Base-by-base conservation (phyloP, 805 yeast genomes). In the Pichia ethanolica region DNA sequence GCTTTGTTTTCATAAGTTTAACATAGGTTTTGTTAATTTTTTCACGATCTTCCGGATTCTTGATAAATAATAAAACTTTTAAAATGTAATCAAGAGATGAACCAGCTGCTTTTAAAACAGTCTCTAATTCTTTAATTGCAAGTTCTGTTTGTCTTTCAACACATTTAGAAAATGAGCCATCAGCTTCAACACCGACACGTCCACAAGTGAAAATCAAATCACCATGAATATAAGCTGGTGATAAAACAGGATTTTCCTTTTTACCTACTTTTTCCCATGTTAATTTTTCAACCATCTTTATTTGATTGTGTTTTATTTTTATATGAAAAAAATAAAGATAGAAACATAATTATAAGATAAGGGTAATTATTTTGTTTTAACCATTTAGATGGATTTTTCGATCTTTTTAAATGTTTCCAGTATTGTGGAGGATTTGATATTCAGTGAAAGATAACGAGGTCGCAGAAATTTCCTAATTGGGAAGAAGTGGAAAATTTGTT, bases 31-130 rank as follows among this genome's bases (percentile, higher is more conserved):
- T 58, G 62, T 78, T 78, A 55, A 78, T 68, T 28, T 56, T 61
- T 6, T 69, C 59, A 14, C 74, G 71, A 54, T 74, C 71, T 33
- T 65, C 60, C 28, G 71, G 66, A 53, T 77, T 69, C 28, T 69
- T 63, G 46, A 79, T 70, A 59, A 78, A 77, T 52, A 77, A 65
- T 46, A 75, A 59, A 0, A 77, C 79, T 60, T 79, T 79, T 56
- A 77, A 58, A 7, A 74, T 75, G 46, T 68, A 68, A 46, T 71
- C 77, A 9, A 71, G 39, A 5, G 75, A 69, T 0, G 80, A 68
- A 5, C 80, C 81, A 38, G 76, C 61, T 3, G 69, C 69, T 41
- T 65, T 64, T 44, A 79, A 63, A 6, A 73, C 71, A 3, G 59
- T 64, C 51, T 68, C 64, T 51, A 78, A 63, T 55, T 72, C 75